Base-by-base conservation (phyloP, 2,329 filamentous ascomycete genomes). In the Cytospora chrysosperma region DNA sequence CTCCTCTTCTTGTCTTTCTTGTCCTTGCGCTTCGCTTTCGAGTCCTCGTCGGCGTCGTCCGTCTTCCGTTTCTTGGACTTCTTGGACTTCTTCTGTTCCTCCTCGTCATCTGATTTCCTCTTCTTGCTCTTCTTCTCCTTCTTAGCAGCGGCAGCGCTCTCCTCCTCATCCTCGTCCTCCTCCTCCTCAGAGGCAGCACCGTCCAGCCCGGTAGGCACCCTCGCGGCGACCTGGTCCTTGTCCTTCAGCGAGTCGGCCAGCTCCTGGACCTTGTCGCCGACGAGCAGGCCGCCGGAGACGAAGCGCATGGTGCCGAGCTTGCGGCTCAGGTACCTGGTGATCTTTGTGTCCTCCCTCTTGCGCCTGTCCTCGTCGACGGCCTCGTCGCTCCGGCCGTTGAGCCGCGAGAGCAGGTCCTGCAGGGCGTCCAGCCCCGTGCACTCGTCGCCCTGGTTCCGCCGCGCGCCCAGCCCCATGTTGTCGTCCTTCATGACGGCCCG, bases 401-500 rank as follows among this genome's bases (percentile, higher is more conserved):
- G 78, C 60, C 95, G 83, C 26, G 94, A 93, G 24, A 99, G 80
- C 5, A 99, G 79, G 67, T 92, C 91, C 72, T 93, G 91, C 69
- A 98, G 92, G 21, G 89, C 90, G 72, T 93, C 91, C 43, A 98
- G 82, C 0, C 94, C 95, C 26, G 94, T 96, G 67, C 92, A 86
- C 72, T 91, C 86, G 68, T 92, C 88, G 68, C 89, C 88, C 70
- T 86, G 87, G 61, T 88, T 89, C 67, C 86, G 82, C 74, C 89
- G 89, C 68, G 93, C 95, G 32, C 95, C 95, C 51, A 99, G 81
- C 3, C 95, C 95, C 51, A 96, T 85, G 70, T 89, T 96, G 74
- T 98, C 93, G 72, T 98, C 93, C 73, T 97, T 97, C 67, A 97
- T 78, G 32, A 87, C 78, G 47, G 96, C 91, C 65, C 90, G 88